Evolutionary conservation across 1,284 basidiomycete genomes (phyloP).

Genomic region (Entoloma clypeatum): DNA sequence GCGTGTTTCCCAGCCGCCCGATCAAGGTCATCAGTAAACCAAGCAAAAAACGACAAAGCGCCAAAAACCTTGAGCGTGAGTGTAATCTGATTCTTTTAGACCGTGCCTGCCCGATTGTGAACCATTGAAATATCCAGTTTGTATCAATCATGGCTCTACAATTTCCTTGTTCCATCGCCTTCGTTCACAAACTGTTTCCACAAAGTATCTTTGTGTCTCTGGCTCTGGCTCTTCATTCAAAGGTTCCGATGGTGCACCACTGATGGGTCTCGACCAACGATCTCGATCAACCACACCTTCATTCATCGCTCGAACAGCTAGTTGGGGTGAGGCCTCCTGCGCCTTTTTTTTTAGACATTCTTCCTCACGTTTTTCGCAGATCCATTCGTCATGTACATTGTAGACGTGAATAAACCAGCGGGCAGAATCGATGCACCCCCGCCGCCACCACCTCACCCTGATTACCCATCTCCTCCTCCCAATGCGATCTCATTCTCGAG

Average conservation of each 20-base stretch:
- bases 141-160: conserved; percentile 93
- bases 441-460: conserved; percentile 73
- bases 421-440: conserved; percentile 72
- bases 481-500: conserved; percentile 83
- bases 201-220: conserved; percentile 93
- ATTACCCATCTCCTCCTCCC: conserved; percentile 85
- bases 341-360: conserved; percentile 13
- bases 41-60: conserved; percentile 92
- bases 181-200: conserved; percentile 91
- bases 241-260: conserved; percentile 82
- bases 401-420: conserved; percentile 79
- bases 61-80: conserved; percentile 89
- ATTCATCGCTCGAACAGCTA: conserved; percentile 80
- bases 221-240: conserved; percentile 87
- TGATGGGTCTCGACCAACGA: conserved; percentile 78
- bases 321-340: conserved; percentile 60
- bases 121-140: conserved; percentile 49
- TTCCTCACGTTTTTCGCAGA: conserved; percentile 42
- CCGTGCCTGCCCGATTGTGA: conserved; percentile 7
- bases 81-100: conserved; percentile 24
- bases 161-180: conserved; percentile 94
- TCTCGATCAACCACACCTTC: conserved; percentile 71
- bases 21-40: conserved; percentile 98
- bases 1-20: conserved; percentile 83
- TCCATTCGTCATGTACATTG: conserved; percentile 95